Base-by-base conservation (phyloP, 495 filamentous ascomycete genomes). In the Penicillium verhagenii region DNA sequence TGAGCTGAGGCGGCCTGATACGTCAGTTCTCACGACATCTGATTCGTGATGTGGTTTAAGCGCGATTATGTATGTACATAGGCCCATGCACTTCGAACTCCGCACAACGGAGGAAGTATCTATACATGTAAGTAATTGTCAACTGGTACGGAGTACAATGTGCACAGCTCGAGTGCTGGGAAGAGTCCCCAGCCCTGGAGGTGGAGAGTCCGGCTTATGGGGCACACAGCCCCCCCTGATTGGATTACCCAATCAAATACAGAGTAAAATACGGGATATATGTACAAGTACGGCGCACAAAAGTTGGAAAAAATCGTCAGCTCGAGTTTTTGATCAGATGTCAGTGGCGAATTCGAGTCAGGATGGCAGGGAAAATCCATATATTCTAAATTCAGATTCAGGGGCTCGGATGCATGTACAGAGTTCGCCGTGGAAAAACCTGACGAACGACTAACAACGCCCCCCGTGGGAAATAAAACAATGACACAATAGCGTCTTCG, bases 141-240 rank as follows among this genome's bases (percentile, higher is more conserved):
- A n/a, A n/a, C n/a, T n/a, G n/a, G n/a, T n/a, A n/a, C n/a, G n/a
- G n/a, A n/a, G n/a, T n/a, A n/a, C n/a, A n/a, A n/a, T n/a, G 31
- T 35, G 14, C 37, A 25, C 7, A 3, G 19, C 25, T 25, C 37
- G 6, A 49, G 14, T n/a, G n/a, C n/a, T n/a, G n/a, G n/a, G n/a
- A n/a, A n/a, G n/a, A n/a, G n/a, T n/a, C n/a, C n/a, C n/a, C n/a
- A n/a, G n/a, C n/a, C n/a, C 33, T 33, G 33, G 16, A 4, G 29
- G 28, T 43, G 37, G 35, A 48, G 28, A 21, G 35, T n/a, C n/a
- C n/a, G n/a, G 37, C 29, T 2, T 9, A 31, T 31, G 28, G 28
- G 47, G 42, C 25, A 26, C 53, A 53, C 53, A 50, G 40, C 40
- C 43, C 40, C 52, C 47, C 24, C 55, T 46, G 54, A 62, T 58